These are phyloP conservation scores for Naganishia vishniacii DNA, from an alignment of 768 basidiomycete species.

Conservation along the genomic window DNA sequence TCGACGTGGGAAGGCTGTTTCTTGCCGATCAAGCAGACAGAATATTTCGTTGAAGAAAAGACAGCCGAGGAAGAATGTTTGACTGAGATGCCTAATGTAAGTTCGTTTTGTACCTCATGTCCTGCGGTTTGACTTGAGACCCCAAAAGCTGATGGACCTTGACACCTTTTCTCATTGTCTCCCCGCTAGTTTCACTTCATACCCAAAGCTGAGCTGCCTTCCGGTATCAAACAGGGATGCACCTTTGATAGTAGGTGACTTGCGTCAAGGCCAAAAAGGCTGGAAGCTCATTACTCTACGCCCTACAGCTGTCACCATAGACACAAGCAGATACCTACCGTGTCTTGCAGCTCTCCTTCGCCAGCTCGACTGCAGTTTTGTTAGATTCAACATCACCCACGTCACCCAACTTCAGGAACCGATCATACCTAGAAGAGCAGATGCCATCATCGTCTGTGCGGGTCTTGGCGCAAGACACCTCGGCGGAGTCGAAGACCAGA, in stretches of 20 bases:
- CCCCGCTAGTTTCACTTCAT: constrained; percentile 9
- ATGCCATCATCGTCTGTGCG: constrained; percentile 21
- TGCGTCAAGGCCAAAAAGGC: not conserved
- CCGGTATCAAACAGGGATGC: constrained; percentile 18
- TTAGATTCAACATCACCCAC: constrained; percentile 34
- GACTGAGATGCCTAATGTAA: constrained; percentile 47
- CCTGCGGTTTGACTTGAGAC: no score
- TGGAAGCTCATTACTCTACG: constrained; percentile 31
- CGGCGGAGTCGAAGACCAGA: constrained; percentile 39
- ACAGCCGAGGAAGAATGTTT: constrained; percentile 42
- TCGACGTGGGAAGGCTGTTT: constrained; percentile 32
- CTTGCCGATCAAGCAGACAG: constrained; percentile 46
- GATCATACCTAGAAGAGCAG: constrained; percentile 5
- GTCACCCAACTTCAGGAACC: constrained; percentile 31
- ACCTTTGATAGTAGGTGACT: constrained; percentile 21
- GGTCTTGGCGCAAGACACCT: constrained; percentile 44
- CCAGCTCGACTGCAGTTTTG: constrained; percentile 32
- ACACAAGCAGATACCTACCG: constrained; percentile 41
- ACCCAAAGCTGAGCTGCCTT: not conserved
- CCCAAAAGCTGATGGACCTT: no score
- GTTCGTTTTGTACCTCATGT: constrained; percentile 10
- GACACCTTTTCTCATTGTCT: not conserved
- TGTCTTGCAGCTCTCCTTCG: constrained; percentile 35
- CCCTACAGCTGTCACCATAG: constrained; percentile 50
- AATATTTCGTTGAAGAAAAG: constrained; percentile 40